A percentile compares a stretch with the other conserved stretches of the same genome.
Evolutionary conservation across 192 early-diverging fungal genomes (phyloP).

Genomic region (Podila minutissima): DNA sequence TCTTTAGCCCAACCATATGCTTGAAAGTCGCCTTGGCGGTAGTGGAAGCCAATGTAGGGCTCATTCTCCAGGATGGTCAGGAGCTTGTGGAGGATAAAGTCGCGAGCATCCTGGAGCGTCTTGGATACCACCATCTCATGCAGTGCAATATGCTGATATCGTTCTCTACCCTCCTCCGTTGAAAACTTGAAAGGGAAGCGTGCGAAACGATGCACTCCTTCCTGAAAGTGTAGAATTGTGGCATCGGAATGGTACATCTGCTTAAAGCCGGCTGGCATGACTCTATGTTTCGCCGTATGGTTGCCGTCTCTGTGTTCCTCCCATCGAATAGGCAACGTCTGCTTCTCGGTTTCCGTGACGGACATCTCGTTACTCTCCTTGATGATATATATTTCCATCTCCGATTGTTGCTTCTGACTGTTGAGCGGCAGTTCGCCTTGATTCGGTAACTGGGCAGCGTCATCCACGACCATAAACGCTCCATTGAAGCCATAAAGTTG

Average conservation of each 20-base stretch:
- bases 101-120: conserved; percentile 1
- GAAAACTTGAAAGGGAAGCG: conserved; percentile 7
- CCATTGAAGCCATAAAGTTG: no score
- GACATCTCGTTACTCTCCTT: no score
- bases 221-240: conserved; percentile 13
- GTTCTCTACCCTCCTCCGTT: background rate
- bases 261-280: conserved; percentile 1
- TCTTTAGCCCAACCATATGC: conserved; percentile 1
- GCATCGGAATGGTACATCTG: conserved; percentile 5
- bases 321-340: no score
- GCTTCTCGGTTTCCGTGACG: no score
- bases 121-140: conserved; percentile 2
- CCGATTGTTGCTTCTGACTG: no score
- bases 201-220: conserved; percentile 6
- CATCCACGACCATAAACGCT: no score
- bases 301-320: no score
- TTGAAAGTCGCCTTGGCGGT: conserved; percentile 8
- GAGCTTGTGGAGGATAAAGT: conserved; percentile 5
- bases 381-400: no score
- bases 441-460: no score
- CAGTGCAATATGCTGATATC: conserved; percentile 5
- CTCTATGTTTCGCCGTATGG: no score
- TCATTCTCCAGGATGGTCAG: background rate
- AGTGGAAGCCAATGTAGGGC: conserved; percentile 7
- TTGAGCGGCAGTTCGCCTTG: no score